Evolutionary conservation across 2,329 filamentous ascomycete genomes (phyloP), one percentile per base, ranked within the genome.

Genomic region (Herpotrichia juniperi): DNA sequence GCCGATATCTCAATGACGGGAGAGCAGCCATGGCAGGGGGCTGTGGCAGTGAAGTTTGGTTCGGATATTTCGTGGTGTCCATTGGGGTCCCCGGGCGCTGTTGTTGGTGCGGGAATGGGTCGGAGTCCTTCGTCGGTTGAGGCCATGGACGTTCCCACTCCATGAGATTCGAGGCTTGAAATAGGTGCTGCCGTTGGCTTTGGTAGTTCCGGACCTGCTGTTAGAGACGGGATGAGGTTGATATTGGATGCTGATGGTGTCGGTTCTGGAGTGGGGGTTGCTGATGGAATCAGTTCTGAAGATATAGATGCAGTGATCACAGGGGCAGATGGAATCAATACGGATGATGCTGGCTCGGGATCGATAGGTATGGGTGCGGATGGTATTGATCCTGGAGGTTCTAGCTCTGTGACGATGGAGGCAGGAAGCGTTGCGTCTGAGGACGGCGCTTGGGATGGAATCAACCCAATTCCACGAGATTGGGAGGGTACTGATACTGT

Each of bases 61-160:
- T 69, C 67, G 6, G 62, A 57, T 21, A 69, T 65, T 32, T 71
- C 68, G 50, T 69, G 62, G 43, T 69, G 67, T 9, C 67, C 68
- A 35, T 68, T 54, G 1, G 66, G 67, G 21, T 68, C 59, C 16
- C 66, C 67, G 6, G 57, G 48, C 10, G 59, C 53, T 25, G 59
- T 66, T 32, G 56, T 61, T 11, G 56, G 56, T 19, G 59, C 56
- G 19, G 65, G 63, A 42, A 66, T 63, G 21, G 66, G 67, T 52
- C 43, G 52, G 2, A 68, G 52, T 19, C 50, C 55, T 59, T 69
- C 53, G 25, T 66, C 53, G 17, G 59, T 68, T 24, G 63, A 66
- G 34, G 46, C 44, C 57, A 66, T 67, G 21, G 55, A 45, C 7
- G 55, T 49, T 24, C 37, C 19, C 19, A 12, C 39, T 25, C 42